These are phyloP conservation scores for Marchantia polymorpha DNA, from an alignment of 225 moss, liverwort and hornwort genomes.

Conservation along the genomic window DNA sequence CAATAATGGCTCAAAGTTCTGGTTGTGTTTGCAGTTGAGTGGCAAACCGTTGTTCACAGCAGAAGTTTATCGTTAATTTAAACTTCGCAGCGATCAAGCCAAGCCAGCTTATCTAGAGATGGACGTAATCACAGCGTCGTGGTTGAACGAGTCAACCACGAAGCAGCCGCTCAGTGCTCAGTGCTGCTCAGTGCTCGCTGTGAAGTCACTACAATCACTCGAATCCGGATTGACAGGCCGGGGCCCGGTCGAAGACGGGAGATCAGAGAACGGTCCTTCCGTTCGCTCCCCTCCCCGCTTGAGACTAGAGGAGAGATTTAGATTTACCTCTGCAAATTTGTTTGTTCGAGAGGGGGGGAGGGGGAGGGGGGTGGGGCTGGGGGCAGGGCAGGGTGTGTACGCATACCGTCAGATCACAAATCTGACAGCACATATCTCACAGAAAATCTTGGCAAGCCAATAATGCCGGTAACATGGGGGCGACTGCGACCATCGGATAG, in stretches of 20 bases:
- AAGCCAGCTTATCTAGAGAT: neutral
- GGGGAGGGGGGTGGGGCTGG: neutral
- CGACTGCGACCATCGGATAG: neutral
- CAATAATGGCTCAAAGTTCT: neutral
- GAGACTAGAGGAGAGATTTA: too few relatives aligned
- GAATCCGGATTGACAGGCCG: too few relatives aligned
- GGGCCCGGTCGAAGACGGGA: neutral
- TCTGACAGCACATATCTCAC: constrained; percentile 12
- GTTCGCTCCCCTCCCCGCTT: too few relatives aligned
- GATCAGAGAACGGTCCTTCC: neutral
- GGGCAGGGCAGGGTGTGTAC: neutral
- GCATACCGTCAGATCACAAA: neutral
- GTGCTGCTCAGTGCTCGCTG: neutral
- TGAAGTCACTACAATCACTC: too few relatives aligned
- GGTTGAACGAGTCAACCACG: neutral
- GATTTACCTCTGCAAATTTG: neutral
- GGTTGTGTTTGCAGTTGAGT: neutral
- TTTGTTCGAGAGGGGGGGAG: neutral
- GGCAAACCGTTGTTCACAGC: neutral
- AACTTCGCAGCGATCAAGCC: neutral
- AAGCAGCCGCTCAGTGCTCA: neutral
- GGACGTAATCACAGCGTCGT: neutral
- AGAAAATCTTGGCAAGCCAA: neutral
- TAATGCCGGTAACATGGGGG: constrained; percentile 6
- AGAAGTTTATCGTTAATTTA: neutral